Percentiles rank a stretch among this genome's conserved stretches.
phyloP scores from a whole-genome alignment of 2,329 filamentous ascomycete genomes.

The Colletotrichum tanaceti region DNA sequence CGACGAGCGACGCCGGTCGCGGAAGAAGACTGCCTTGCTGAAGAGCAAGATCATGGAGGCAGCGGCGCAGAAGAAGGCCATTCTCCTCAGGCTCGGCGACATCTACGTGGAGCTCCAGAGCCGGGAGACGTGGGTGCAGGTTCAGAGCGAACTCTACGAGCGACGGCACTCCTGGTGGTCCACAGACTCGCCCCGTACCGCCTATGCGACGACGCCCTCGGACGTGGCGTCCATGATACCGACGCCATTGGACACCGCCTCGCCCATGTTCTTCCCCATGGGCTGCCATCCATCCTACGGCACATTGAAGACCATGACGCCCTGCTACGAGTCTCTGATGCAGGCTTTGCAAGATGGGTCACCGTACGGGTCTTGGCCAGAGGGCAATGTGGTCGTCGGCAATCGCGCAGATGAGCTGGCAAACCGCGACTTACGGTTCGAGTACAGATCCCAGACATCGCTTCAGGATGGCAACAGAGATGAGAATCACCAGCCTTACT shows the following conservation, averaged over 20 bases:
- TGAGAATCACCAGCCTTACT: not conserved
- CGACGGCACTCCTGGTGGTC: conserved; percentile 17
- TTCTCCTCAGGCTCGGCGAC: conserved; percentile 61
- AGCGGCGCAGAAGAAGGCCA: conserved; percentile 58
- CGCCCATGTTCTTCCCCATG: conserved; percentile 50
- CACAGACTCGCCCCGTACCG: conserved; percentile 18
- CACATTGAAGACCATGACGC: not conserved
- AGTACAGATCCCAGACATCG: not conserved
- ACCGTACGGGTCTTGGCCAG: not conserved
- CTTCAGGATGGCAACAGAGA: not conserved
- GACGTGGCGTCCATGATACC: conserved; percentile 35
- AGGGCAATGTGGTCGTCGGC: not conserved
- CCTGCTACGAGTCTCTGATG: not conserved
- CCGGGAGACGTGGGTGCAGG: conserved; percentile 53
- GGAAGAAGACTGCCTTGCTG: conserved; percentile 57
- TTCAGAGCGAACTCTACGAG: conserved; percentile 44
- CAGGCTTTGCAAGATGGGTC: not conserved
- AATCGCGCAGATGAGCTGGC: conserved; percentile 2
- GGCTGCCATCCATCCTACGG: conserved; percentile 24
- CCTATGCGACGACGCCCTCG: conserved; percentile 4
- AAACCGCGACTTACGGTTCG: conserved; percentile 32
- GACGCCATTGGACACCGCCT: conserved; percentile 46
- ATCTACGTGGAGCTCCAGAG: conserved; percentile 62
- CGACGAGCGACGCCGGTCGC: conserved; percentile 47
- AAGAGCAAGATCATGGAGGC: conserved; percentile 57